phyloP scores from a whole-genome alignment of 2,329 filamentous ascomycete species.

The Colletotrichum agaves region DNA sequence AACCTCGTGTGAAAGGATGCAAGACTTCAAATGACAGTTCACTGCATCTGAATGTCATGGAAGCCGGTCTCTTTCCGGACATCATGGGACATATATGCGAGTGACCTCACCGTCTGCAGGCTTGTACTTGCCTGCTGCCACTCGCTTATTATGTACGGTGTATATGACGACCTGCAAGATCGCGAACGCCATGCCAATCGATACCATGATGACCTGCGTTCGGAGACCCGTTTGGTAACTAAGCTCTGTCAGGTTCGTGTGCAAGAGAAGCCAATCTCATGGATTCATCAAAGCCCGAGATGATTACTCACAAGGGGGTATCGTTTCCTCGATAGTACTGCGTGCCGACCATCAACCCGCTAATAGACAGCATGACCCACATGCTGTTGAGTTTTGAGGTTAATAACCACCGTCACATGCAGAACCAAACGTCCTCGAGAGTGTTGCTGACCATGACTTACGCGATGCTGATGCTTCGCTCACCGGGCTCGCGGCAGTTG shows the following conservation, averaged over 20 bases:
- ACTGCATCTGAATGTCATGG: not conserved
- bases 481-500: conserved; percentile 58
- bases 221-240: conserved; percentile 56
- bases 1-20: too few relatives aligned
- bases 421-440: too few relatives aligned
- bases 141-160: conserved; percentile 48
- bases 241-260: too few relatives aligned
- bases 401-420: too few relatives aligned
- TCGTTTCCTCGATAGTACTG: conserved; percentile 59
- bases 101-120: conserved; percentile 31
- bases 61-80: not conserved
- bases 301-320: conserved; percentile 49
- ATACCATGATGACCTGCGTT: conserved; percentile 57
- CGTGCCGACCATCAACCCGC: conserved; percentile 61
- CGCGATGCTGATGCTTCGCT: conserved; percentile 61
- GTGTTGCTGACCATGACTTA: conserved; percentile 41
- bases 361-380: conserved; percentile 62
- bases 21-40: too few relatives aligned
- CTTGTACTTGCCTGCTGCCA: conserved; percentile 39
- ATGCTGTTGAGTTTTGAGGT: conserved; percentile 39
- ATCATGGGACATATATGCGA: conserved; percentile 36
- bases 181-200: conserved; percentile 52
- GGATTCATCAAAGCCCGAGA: too few relatives aligned
- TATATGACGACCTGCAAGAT: conserved; percentile 53
- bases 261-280: too few relatives aligned